Base-by-base conservation (phyloP, 2,329 filamentous ascomycete genomes). In the Periglandula ipomoeae region DNA sequence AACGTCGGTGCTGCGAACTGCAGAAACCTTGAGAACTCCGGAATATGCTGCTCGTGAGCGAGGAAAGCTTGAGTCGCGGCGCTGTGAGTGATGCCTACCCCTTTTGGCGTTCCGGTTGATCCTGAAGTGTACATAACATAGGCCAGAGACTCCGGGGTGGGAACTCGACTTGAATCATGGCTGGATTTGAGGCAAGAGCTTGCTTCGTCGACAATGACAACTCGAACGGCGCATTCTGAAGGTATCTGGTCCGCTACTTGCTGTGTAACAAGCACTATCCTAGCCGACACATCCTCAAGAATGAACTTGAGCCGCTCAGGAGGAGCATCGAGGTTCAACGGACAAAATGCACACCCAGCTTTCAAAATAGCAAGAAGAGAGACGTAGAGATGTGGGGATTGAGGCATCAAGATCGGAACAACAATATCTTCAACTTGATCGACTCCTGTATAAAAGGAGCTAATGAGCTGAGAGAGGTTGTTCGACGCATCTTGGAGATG, bases 91-190 rank as follows among this genome's bases (percentile, higher is more conserved):
- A 96, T 74, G 2, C 79, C 78, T 22, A 96, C 90, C 1, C 89
- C 90, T 69, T 96, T 96, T 0, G 90, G 90, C 4, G 82, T 81
- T 11, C 90, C 90, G 0, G 89, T 95, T 5, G 88, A 94, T 3
- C 89, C 89, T 41, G 88, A 94, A 1, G 90, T 95, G 63, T 95
- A 96, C 81, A 95, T 89, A 51, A 95, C 79, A 69, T 96, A 96
- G 22, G 90, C 89, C 22, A 90, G 63, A 51, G 76, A 68, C 1
- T 68, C 58, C 1, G 66, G 58, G 1, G 37, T 45, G n/a, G 59
- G 53, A 20, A 42, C 44, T 50, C 57, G 55, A 47, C 55, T 52
- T 23, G 52, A 32, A 22, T 37, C 5, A 38, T 51, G 2, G 34
- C 17, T 11, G 20, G n/a, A 4, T 2, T 20, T 19, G 3, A 24